Base-by-base conservation (phyloP, 129 eudicot genomes). In the Flaveria linearis region DNA sequence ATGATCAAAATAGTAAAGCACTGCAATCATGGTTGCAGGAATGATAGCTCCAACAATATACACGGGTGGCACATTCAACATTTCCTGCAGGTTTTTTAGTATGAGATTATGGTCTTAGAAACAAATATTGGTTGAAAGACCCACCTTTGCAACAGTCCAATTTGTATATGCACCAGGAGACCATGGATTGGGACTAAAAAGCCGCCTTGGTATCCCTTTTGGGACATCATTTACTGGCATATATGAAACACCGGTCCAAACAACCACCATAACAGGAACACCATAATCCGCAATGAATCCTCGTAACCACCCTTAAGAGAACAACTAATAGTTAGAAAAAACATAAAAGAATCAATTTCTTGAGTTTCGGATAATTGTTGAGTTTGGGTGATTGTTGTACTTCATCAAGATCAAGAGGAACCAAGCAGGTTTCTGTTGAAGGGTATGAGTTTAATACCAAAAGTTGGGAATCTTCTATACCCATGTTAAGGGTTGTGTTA, bases 21-120 rank as follows among this genome's bases (percentile, higher is more conserved):
- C 98, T 0, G 98, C 98, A 60, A 93, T 87, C 98, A 93, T 93
- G n/a, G 98, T 93, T 26, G 98, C 98, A 9, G 98, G 98, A 81
- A 93, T 84, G 78, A 93, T 82, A 41, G 98, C 98, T 74, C 98
- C 98, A 72, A 93, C 77, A 30, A 93, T 93, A 69, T 93, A 91
- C 23, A 93, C 82, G 25, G 78, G 91, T 36, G 98, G 98, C 74
- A 93, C 98, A 41, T 84, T 81, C 89, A 91, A 36, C 97, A 93
- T 91, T 49, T 93, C 97, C 98, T 93, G 87, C 62, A 73, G 2
- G 80, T 28, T 20, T 75, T 57, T 16, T 50, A 73, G 64, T 45
- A 67, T 81, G 51, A 80, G 51, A 49, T 18, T 46, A 45, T 49
- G 30, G 28, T 17, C 71, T 17, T 39, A 69, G 33, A 47, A 39